Conservation (phyloP, 306 rosid species). For the Castanea sativa region DNA sequence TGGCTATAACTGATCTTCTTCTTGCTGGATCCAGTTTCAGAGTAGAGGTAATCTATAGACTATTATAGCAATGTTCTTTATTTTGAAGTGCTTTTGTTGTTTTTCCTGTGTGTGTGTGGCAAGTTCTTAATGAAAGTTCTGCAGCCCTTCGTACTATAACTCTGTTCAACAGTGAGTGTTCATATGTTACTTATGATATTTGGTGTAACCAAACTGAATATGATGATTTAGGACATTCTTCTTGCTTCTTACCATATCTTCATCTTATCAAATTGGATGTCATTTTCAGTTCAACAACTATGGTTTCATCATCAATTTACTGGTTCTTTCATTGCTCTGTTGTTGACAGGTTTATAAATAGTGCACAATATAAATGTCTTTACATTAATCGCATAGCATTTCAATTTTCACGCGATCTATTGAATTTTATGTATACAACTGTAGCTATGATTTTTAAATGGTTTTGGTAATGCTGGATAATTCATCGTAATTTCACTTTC, state of each 20-base stretch:
- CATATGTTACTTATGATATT: background rate
- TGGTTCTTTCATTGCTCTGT: background rate
- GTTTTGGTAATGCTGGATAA: background rate
- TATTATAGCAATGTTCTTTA: background rate
- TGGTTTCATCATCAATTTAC: background rate
- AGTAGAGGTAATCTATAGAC: conserved; percentile 56
- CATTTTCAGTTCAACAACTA: background rate
- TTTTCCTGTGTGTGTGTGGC: too few relatives aligned
- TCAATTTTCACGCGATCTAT: background rate
- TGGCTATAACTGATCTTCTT: conserved; percentile 84
- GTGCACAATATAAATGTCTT: background rate
- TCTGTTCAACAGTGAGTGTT: background rate
- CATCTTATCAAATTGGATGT: background rate
- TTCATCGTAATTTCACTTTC: background rate
- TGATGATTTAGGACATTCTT: background rate
- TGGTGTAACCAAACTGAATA: background rate
- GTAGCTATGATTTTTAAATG: background rate
- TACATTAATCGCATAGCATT: background rate
- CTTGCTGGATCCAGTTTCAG: conserved; percentile 71
- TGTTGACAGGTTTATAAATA: background rate
- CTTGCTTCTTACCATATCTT: background rate
- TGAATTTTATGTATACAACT: background rate
- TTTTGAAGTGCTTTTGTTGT: too few relatives aligned
- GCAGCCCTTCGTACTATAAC: background rate
- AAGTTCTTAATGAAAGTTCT: too few relatives aligned